Evolutionary conservation across 768 basidiomycete genomes (phyloP), one percentile per base, ranked within the genome.

Genomic region (Russula emetica): DNA sequence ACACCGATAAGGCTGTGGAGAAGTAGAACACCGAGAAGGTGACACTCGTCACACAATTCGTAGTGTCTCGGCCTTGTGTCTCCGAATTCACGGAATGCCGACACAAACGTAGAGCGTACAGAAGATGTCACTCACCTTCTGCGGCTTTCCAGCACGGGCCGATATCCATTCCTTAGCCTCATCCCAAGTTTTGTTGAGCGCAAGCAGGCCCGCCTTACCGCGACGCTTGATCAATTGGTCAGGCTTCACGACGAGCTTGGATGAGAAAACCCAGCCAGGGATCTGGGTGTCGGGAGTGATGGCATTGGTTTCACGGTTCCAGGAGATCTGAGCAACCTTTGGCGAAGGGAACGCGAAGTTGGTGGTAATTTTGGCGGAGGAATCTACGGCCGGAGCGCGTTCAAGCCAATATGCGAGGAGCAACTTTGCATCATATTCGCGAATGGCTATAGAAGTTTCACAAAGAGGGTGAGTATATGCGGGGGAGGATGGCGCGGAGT

Each of bases 141-240:
- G 90, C 52, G 90, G 88, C 76, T 97, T 97, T 64, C 96, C 95
- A 36, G 96, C 95, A 40, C 88, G 83, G 67, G 88, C 85, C 58
- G 80, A 73, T 73, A 98, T 90, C 95, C 97, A 98, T 55, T 82
- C 76, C 73, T 84, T 91, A 24, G 92, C 92, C 71, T 89, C 90
- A 42, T 86, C 80, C 92, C 91, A 97, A 26, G 82, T 80, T 79
- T 95, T 95, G 86, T 98, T 98, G 69, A 99, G 83, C 40, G 87
- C 86, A 67, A 99, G 85, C 16, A 99, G 83, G 68, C 97, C 97
- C 24, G 94, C 94, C 83, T 99, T 99, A 72, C 97, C 97, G 66
- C 97, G 91, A 69, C 97, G 90, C 82, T 98, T 99, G 85, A 98
- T 98, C 77, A 98, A 88, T 79, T 97, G 94, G 79, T 96, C 94